Evolutionary conservation across 768 basidiomycete genomes (phyloP).

Genomic region (Coprinopsis cinerea): DNA sequence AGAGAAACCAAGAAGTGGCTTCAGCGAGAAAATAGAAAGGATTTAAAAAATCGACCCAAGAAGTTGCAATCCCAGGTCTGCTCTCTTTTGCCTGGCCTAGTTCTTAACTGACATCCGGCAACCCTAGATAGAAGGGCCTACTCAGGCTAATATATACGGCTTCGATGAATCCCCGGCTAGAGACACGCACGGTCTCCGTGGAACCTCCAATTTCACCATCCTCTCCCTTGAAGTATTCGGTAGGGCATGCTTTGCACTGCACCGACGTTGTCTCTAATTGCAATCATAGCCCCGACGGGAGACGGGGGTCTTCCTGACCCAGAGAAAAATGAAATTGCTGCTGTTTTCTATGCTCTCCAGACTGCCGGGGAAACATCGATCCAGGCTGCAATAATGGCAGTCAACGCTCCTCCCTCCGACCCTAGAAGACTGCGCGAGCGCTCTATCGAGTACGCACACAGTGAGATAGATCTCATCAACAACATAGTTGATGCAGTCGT

Average conservation of each 20-base stretch:
- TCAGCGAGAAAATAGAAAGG: constrained; percentile 16
- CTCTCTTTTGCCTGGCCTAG: too few species aligned
- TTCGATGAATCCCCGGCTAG: constrained; percentile 49
- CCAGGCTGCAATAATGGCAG: constrained; percentile 48
- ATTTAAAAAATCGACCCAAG: not conserved
- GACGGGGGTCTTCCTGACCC: constrained; percentile 60
- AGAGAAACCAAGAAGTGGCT: constrained; percentile 46
- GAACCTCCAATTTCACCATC: constrained; percentile 69
- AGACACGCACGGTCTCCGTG: constrained; percentile 31
- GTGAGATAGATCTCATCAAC: constrained; percentile 81
- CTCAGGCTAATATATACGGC: constrained; percentile 68
- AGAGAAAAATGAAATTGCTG: constrained; percentile 56
- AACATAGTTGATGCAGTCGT: constrained; percentile 64
- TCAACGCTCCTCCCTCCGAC: constrained; percentile 35
- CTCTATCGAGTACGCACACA: constrained; percentile 47
- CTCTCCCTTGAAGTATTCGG: constrained; percentile 85
- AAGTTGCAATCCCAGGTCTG: constrained; percentile 48
- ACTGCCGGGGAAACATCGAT: constrained; percentile 32
- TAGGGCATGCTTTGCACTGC: constrained; percentile 26
- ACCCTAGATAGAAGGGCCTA: constrained; percentile 74
- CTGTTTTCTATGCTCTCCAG: constrained; percentile 73
- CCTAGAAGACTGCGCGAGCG: constrained; percentile 36
- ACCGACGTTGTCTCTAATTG: too few species aligned
- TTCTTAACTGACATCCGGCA: too few species aligned
- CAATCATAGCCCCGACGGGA: constrained; percentile 49